Base-by-base conservation (phyloP, 208 protist species). In the Naegleria gruberi region DNA sequence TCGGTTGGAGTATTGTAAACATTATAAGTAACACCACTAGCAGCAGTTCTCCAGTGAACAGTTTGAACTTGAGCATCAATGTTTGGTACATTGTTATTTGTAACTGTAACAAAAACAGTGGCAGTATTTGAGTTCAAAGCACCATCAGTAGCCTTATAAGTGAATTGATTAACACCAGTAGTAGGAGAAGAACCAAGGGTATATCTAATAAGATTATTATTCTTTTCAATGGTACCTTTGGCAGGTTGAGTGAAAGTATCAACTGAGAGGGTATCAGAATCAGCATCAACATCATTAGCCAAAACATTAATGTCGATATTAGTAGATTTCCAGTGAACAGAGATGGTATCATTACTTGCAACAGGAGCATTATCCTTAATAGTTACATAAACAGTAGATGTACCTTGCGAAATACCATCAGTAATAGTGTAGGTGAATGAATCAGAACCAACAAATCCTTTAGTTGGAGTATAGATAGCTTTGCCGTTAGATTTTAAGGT, bases 1-100 rank as follows among this genome's bases (percentile, higher is more conserved):
- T 83, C 77, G n/a, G 12, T 44, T 83, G n/a, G 37, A 83, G 40
- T 44, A 44, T 83, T 83, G 77, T 83, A 83, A 41, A 83, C 19
- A 30, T 7, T 88, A 65, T 34, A 41, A 42, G 84, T 26, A 7
- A 42, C 10, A 23, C 30, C 45, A 23, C 17, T 2, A 26, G 44
- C 6, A 34, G 23, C 5, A 30, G 84, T 57, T 51, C 45, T 65
- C 84, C 84, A 88, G 42, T 88, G 84, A n/a, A 47, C 43, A 44
- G 84, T 88, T 4, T 65, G 44, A 12, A 7, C 26, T 23, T 34
- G 4, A 26, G 12, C 4, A 26, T 2, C 0, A 43, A 43, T 30
- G 0, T 0, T 19, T 88, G 84, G 84, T 12, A 43, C 34, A 42
- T 88, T 42, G 0, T 23, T 19, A 23, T 88, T 88, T 0, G 46